Conservation (phyloP, 2,329 filamentous ascomycete genomes). For the Cladosporium sp. region DNA sequence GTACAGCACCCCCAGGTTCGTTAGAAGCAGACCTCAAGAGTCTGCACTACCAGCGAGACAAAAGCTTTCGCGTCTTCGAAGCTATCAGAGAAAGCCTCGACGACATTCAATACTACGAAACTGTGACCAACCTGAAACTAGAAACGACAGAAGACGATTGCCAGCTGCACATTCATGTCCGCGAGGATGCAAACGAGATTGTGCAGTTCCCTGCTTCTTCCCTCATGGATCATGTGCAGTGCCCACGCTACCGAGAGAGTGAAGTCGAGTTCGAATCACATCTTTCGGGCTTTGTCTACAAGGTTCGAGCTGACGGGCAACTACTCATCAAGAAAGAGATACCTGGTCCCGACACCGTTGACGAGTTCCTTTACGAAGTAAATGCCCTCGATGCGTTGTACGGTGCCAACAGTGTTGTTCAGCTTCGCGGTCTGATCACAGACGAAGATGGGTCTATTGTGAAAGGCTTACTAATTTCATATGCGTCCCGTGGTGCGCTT, state of each 20-base stretch:
- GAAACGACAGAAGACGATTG: constrained; percentile 82
- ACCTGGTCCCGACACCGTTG: constrained; percentile 88
- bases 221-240: constrained; percentile 69
- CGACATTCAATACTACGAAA: constrained; percentile 96
- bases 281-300: constrained; percentile 96
- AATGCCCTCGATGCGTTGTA: constrained; percentile 83
- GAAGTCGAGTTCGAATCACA: constrained; percentile 85
- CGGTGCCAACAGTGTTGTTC: constrained; percentile 74
- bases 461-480: constrained; percentile 87
- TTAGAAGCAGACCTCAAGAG: constrained; percentile 79
- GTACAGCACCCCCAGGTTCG: constrained; percentile 74
- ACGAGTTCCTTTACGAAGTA: constrained; percentile 96
- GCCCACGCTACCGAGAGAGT: constrained; percentile 64
- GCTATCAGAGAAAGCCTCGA: constrained; percentile 85
- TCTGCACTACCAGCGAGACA: constrained; percentile 83
- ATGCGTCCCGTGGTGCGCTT: constrained; percentile 80
- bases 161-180: constrained; percentile 90
- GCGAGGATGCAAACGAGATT: constrained; percentile 95
- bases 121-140: constrained; percentile 92
- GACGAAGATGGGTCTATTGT: constrained; percentile 72
- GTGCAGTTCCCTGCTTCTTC: constrained; percentile 77
- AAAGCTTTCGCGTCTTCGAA: constrained; percentile 90
- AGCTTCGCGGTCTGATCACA: constrained; percentile 83
- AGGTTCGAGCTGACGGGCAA: constrained; percentile 69
- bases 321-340: constrained; percentile 97